A percentile compares a stretch with the other conserved stretches of the same genome.
Evolutionary conservation across 768 basidiomycete species (phyloP).

Genomic region (Leccinum ochraceum): DNA sequence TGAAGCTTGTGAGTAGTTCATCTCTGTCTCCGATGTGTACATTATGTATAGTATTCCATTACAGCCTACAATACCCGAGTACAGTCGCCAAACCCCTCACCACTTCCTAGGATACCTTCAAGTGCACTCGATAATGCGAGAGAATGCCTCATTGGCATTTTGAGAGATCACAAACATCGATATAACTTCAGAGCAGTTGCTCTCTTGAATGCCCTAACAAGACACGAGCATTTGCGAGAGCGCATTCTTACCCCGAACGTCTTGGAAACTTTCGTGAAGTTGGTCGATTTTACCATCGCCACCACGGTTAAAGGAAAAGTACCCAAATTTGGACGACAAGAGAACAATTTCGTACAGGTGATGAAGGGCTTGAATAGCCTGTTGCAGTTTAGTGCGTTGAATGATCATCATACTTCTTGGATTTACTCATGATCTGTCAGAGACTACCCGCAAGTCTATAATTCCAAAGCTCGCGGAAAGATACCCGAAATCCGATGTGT

Average conservation of each 20-base stretch:
- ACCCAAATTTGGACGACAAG: not conserved
- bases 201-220: conserved; percentile 24
- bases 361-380: conserved; percentile 25
- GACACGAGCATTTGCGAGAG: conserved; percentile 15
- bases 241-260: conserved; percentile 17
- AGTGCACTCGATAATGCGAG: conserved; percentile 15
- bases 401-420: not conserved
- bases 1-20: conserved; percentile 17
- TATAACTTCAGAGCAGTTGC: conserved; percentile 23
- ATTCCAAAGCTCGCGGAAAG: not conserved
- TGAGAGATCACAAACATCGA: conserved; percentile 15
- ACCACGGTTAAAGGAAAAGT: not conserved
- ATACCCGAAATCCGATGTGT: not conserved
- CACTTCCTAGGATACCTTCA: not conserved
- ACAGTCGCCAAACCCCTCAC: not conserved
- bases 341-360: conserved; percentile 16
- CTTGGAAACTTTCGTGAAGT: conserved; percentile 12
- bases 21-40: not conserved
- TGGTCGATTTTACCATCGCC: conserved; percentile 16
- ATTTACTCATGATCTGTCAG: conserved; percentile 4
- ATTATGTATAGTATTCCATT: not conserved
- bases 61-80: conserved; percentile 11
- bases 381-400: conserved; percentile 17
- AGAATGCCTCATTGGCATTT: conserved; percentile 11
- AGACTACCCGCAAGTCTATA: conserved; percentile 7